Evolutionary conservation across 108 stramenopile genomes (phyloP).

Genomic region (Fragilariopsis cylindrus): DNA sequence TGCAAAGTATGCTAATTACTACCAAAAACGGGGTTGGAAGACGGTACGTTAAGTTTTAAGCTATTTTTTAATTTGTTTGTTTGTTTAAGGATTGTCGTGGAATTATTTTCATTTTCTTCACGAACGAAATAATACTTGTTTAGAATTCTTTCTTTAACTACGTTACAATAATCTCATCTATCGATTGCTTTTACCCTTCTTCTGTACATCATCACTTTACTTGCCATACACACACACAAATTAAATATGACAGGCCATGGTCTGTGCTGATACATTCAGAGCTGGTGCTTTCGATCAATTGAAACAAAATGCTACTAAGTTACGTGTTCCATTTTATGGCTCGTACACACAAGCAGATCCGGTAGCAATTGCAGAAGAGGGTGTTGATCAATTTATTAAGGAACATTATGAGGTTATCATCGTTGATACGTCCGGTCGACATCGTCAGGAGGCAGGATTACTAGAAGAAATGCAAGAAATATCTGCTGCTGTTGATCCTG

Average conservation of each 20-base stretch:
- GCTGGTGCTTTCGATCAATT: slow-evolving; percentile 99
- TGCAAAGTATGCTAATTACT: slow-evolving; percentile 97
- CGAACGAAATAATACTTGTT: background rate
- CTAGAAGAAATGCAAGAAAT: slow-evolving; percentile 99
- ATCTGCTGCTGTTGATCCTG: slow-evolving; percentile 83
- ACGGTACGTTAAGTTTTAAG: slow-evolving; percentile 13
- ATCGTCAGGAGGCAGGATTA: slow-evolving; percentile 92
- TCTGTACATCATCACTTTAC: too few species aligned
- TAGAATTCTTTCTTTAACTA: background rate
- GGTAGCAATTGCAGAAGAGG: slow-evolving; percentile 94
- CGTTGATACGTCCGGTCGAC: slow-evolving; percentile 96
- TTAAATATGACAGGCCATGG: slow-evolving; percentile 62
- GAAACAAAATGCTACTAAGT: slow-evolving; percentile 98
- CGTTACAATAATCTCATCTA: too few species aligned
- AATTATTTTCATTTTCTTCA: background rate
- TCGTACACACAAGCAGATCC: slow-evolving; percentile 96
- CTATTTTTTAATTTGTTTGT: too few species aligned
- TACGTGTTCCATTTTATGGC: slow-evolving; percentile 94
- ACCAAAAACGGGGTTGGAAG: slow-evolving; percentile 85
- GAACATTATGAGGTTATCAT: slow-evolving; percentile 97
- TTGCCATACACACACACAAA: too few species aligned
- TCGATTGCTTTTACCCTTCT: too few species aligned
- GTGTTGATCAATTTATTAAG: slow-evolving; percentile 87
- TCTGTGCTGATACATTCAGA: slow-evolving; percentile 90
- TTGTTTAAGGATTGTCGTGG: background rate